Base-by-base conservation (phyloP, 306 rosid genomes). In the Cucumis cinereus region DNA sequence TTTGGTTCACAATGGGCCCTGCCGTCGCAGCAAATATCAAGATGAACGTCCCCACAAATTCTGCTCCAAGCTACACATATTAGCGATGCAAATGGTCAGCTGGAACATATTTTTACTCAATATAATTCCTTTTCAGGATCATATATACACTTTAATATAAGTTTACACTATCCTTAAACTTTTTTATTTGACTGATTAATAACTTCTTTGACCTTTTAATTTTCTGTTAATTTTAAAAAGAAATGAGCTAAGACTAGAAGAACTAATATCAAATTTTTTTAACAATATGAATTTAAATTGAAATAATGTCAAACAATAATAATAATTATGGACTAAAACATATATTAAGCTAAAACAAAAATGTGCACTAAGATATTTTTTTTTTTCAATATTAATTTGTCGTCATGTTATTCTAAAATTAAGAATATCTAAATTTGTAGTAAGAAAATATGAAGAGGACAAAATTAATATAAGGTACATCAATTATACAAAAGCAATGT, bases 41-140 rank as follows among this genome's bases (percentile, higher is more conserved):
- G 61, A 93, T 82, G 88, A 93, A 93, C 0, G 98, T 93, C 5
- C 98, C 98, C 74, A 93, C 97, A 59, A 93, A 93, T 87, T 93
- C 98, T 60, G 98, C 97, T 83, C 97, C 97, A 5, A 93, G 12
- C 98, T 93, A 87, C 41, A 87, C 41, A 67, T 45, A 40, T 59
- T 38, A 45, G 23, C 13, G 2, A 12, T 26, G 12, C 2, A 24
- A 22, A 20, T 10, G 17, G 50, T 38, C 52, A 64, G 26, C 50
- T 17, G 15, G 20, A 57, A 55, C 5, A n/a, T 55, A 8, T 55
- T 55, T 55, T 8, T 7, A 8, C 59, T 20, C 3, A 55, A 56
- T n/a, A 26, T 22, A 56, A 22, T 23, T 10, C 2, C 62, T 56
- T 22, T 2, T 15, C 10, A 0, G 15, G 0, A 20, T 56, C 12